phyloP scores from a whole-genome alignment of 441 rosid species.

The Erodium moschatum region DNA sequence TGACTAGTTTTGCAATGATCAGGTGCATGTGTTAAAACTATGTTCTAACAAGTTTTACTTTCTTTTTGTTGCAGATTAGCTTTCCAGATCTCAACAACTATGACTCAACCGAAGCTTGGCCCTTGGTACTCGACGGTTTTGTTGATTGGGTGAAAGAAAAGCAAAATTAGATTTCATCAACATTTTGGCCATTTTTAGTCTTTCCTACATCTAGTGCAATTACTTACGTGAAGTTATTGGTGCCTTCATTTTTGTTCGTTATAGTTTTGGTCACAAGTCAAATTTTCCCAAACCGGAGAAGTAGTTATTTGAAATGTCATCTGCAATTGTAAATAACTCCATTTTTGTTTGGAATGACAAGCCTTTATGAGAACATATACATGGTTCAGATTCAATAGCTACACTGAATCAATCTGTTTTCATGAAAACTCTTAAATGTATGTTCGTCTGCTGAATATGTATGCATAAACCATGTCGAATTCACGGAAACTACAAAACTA shows the following conservation, averaged over 20 bases:
- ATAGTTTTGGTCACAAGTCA: not conserved
- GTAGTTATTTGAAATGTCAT: not conserved
- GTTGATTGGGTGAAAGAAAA: constrained; percentile 47
- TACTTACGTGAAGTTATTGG: constrained; percentile 2
- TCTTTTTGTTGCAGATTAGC: constrained; percentile 30
- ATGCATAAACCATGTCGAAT: not conserved
- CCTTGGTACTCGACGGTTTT: constrained; percentile 44
- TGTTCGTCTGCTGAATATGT: not conserved
- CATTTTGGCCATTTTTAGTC: not conserved
- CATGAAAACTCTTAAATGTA: not conserved
- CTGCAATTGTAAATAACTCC: constrained; percentile 3
- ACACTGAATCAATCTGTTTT: not conserved
- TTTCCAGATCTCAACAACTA: constrained; percentile 43
- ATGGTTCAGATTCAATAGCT: not conserved
- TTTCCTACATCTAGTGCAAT: not conserved
- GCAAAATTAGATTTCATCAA: constrained; percentile 17
- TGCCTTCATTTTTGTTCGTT: not conserved
- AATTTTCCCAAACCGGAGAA: not conserved
- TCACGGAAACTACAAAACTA: constrained; percentile 9
- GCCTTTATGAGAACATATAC: not conserved
- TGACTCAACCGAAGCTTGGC: constrained; percentile 43
- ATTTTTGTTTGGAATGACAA: constrained; percentile 3
- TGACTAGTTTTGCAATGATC: not conserved
- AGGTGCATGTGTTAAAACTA: not conserved
- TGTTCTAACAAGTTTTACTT: not conserved